Evolutionary conservation across 805 yeast genomes (phyloP).

Genomic region (Candida maesae): DNA sequence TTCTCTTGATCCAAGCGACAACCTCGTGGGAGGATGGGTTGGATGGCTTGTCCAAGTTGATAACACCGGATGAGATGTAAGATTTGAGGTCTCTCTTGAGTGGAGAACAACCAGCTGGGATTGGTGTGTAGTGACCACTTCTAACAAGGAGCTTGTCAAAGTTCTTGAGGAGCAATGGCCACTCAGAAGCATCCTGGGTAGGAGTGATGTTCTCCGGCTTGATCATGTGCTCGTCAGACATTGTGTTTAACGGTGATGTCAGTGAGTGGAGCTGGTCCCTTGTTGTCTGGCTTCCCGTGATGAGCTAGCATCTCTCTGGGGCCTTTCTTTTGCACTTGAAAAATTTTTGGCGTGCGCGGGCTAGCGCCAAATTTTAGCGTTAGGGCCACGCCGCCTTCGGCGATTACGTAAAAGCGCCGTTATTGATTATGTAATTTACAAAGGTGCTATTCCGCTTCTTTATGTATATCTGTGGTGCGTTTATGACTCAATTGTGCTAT

Average conservation of each 20-base stretch:
- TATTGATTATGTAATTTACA: slow-evolving; percentile 3
- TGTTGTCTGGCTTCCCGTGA: background rate
- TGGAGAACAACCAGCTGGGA: slow-evolving; percentile 94
- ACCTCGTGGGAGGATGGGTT: slow-evolving; percentile 99
- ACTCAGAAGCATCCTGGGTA: slow-evolving; percentile 80
- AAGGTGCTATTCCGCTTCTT: too few species aligned
- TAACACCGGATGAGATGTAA: slow-evolving; percentile 91
- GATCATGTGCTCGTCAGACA: slow-evolving; percentile 72
- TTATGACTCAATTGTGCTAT: too few species aligned
- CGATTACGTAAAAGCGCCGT: too few species aligned
- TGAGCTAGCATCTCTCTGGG: slow-evolving; percentile 8
- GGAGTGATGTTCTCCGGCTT: slow-evolving; percentile 84
- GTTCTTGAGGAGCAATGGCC: slow-evolving; percentile 94
- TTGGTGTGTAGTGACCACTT: slow-evolving; percentile 96
- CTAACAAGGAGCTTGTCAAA: slow-evolving; percentile 92
- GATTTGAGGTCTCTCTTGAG: slow-evolving; percentile 88
- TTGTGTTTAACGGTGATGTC: slow-evolving; percentile 20
- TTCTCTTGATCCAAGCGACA: slow-evolving; percentile 98
- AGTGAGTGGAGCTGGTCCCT: background rate
- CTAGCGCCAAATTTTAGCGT: too few species aligned
- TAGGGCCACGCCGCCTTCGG: slow-evolving; percentile 1
- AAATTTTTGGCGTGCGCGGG: slow-evolving; percentile 16
- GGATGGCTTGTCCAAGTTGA: slow-evolving; percentile 95
- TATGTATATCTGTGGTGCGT: too few species aligned
- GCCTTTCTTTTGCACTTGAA: slow-evolving; percentile 11